Base-by-base conservation (phyloP, 805 yeast species). In the Lipomyces chichibuensis region DNA sequence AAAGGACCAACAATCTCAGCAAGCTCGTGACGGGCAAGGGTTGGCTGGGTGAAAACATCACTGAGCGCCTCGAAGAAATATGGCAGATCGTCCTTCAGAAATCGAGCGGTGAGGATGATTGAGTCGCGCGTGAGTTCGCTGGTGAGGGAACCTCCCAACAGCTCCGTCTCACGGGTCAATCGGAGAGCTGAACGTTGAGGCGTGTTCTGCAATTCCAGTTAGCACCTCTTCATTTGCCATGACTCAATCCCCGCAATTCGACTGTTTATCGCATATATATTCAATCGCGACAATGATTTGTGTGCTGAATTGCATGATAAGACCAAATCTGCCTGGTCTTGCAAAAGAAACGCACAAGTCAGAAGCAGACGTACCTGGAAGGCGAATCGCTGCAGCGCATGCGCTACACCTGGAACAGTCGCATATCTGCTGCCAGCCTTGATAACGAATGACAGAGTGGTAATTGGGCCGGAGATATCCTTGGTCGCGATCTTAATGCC, bases 111-210 rank as follows among this genome's bases (percentile, higher is more conserved):
- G 76, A 94, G 85, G 69, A 90, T 86, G 71, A 95, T 85, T 75
- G 88, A 83, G 78, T 95, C 98, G 83, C 97, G 89, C 79, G 90
- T 87, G 74, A 92, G 88, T 65, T 77, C 75, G 57, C 96, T 83
- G 60, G 84, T 77, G 79, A 92, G 85, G 68, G 80, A 80, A 77
- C 97, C 98, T 73, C 99, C 98, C 72, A 94, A 84, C 72, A 95
- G 86, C 83, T 94, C 99, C 61, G 93, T 82, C 82, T 95, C 99
- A 81, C 99, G 90, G 77, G 92, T 90, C 76, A 93, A 84, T 83
- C 98, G 90, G 78, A 95, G 84, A 29, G 95, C 97, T 23, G 97
- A 89, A 80, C 92, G 91, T 74, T 86, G 79, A 69, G 84, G 83
- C 65, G 97, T 92, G 84, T 90, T 88, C 77, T 89, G 86, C 29